These are phyloP conservation scores for Sugiyamaella japonica DNA, from an alignment of 1,139 yeast genomes.

Conservation along the genomic window DNA sequence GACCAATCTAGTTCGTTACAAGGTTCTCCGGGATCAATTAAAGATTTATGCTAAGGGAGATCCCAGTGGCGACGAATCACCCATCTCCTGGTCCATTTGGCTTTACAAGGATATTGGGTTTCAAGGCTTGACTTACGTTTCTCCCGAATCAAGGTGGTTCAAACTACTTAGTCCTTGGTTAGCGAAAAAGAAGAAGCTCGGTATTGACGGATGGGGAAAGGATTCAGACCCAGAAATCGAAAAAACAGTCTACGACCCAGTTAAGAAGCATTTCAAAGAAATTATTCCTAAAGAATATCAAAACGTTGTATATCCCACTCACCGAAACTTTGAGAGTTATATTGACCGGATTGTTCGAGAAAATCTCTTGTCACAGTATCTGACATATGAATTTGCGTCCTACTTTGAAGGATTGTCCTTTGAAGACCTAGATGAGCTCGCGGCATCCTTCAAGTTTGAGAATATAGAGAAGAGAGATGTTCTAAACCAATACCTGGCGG, in stretches of 20 bases:
- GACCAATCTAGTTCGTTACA: slow-evolving; percentile 45
- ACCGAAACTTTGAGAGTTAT: slow-evolving; percentile 44
- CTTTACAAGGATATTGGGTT: slow-evolving; percentile 52
- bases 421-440: slow-evolving; percentile 49
- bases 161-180: slow-evolving; percentile 46
- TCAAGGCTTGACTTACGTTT: slow-evolving; percentile 49
- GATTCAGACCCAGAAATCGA: slow-evolving; percentile 46
- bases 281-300: slow-evolving; percentile 45
- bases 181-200: slow-evolving; percentile 46
- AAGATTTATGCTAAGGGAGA: slow-evolving; percentile 45
- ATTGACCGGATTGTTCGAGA: slow-evolving; percentile 45
- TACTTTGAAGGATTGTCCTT: slow-evolving; percentile 43
- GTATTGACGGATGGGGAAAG: slow-evolving; percentile 51
- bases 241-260: slow-evolving; percentile 38
- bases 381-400: slow-evolving; percentile 48
- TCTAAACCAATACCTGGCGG: slow-evolving; percentile 41
- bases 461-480: slow-evolving; percentile 45
- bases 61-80: slow-evolving; percentile 48
- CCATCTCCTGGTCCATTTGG: slow-evolving; percentile 53
- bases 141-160: slow-evolving; percentile 48
- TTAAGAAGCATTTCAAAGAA: slow-evolving; percentile 43
- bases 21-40: slow-evolving; percentile 48
- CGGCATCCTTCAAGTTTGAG: slow-evolving; percentile 49
- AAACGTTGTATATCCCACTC: slow-evolving; percentile 44
- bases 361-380: slow-evolving; percentile 45